These are phyloP conservation scores for Lolium perenne DNA, from an alignment of 176 grass and related monocot genomes.

Conservation along the genomic window DNA sequence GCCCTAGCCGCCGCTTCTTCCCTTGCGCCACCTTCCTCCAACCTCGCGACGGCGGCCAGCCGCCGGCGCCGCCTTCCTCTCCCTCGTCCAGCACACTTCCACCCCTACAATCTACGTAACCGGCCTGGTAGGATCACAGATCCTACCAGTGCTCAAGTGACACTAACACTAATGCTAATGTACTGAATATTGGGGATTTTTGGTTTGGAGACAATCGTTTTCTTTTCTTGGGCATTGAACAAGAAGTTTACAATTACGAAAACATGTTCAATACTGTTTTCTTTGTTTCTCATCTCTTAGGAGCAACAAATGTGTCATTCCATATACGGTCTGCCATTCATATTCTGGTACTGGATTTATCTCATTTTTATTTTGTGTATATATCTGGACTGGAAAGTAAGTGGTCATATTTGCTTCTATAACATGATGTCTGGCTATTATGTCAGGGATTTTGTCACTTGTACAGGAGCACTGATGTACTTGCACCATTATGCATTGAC, in stretches of 20 bases:
- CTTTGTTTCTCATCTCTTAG: neutral
- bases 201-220: neutral
- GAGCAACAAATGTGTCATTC: constrained; percentile 3
- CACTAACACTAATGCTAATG: constrained; percentile 4
- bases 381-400: neutral
- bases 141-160: neutral
- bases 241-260: neutral
- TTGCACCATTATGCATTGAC: neutral
- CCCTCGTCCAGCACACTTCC: too few relatives aligned
- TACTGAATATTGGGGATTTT: neutral
- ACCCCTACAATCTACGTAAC: too few relatives aligned
- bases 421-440: constrained; percentile 9
- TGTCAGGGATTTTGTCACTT: constrained; percentile 2
- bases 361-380: constrained; percentile 11
- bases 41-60: too few relatives aligned
- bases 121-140: too few relatives aligned
- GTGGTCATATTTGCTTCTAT: constrained; percentile 17
- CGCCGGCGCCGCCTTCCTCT: too few relatives aligned
- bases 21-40: too few relatives aligned
- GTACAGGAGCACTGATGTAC: neutral
- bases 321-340: neutral
- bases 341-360: neutral
- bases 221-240: neutral
- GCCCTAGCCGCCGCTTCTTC: too few relatives aligned
- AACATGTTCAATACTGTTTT: constrained; percentile 9